Evolutionary conservation across 805 yeast genomes (phyloP).

Genomic region (Dipodascus geniculatus): DNA sequence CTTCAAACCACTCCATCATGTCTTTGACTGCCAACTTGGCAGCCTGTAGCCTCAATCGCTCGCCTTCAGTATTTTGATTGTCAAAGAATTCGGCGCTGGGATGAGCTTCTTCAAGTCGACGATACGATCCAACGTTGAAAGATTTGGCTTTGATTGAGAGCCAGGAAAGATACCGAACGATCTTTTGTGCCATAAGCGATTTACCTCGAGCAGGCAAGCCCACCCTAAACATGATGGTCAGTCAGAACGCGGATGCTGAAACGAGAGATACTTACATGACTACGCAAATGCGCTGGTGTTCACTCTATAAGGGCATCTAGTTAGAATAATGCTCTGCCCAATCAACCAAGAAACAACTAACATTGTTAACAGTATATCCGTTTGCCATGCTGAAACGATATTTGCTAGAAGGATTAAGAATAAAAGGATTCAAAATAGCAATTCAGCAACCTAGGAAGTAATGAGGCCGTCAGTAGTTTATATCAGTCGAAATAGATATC

Average conservation of each 20-base stretch:
- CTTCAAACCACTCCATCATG: constrained; percentile 76
- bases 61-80: constrained; percentile 51
- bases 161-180: constrained; percentile 89
- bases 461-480: no score
- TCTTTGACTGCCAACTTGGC: constrained; percentile 62
- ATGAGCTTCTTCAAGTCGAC: constrained; percentile 51
- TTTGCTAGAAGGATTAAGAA: background rate
- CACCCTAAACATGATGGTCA: constrained; percentile 25
- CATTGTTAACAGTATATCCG: background rate
- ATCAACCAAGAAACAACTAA: no score
- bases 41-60: constrained; percentile 53
- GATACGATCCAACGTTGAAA: constrained; percentile 80
- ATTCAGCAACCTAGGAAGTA: no score
- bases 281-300: background rate
- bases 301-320: background rate
- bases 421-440: no score
- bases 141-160: constrained; percentile 74
- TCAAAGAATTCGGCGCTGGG: constrained; percentile 74
- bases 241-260: no score
- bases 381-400: background rate
- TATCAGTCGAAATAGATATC: no score
- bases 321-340: no score
- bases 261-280: background rate
- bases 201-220: constrained; percentile 63
- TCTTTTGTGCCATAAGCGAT: constrained; percentile 86